Base-by-base conservation (phyloP, 2,329 filamentous ascomycete genomes). In the Ceratocystis papillata region DNA sequence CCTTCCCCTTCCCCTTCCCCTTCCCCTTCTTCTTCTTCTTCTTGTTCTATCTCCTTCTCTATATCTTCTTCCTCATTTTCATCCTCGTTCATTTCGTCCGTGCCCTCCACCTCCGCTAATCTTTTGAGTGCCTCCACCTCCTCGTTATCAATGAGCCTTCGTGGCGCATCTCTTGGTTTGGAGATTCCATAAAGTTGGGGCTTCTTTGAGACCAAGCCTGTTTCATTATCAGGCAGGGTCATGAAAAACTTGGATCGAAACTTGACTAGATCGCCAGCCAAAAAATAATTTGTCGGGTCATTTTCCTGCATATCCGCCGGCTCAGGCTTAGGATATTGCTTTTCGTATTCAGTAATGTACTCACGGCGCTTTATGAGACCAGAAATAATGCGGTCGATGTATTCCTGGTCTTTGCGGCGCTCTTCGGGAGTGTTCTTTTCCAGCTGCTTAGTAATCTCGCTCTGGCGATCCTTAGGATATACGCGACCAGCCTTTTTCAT, bases 391-490 rank as follows among this genome's bases (percentile, higher is more conserved):
- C 48, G 44, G 20, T 62, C 41, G n/a, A 63, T 30, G 10, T 64
- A 45, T n/a, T 25, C 28, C 20, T 67, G 44, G 30, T 67, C 65
- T 22, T 50, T 37, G 25, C 41, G 62, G 5, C 63, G 25, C 17
- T 37, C 41, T 44, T 64, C 62, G 41, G n/a, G 44, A 6, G 65
- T 67, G 1, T 61, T 30, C 6, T 55, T 12, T 15, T 46, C 12
- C 12, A 67, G 45, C 63, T 71, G 69, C 46, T 70, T 17, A 70
- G 76, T 69, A 1, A 71, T 60, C 20, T 69, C 67, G 1, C 76
- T 76, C 69, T 79, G 74, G 7, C 84, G 78, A 0, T 76, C 77
- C 0, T 69, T 10, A 0, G 83, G 83, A 41, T 80, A 77, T 8
- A 65, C 68, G 1, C 82, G 65, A 0, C 77, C 77, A 0, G 71